phyloP scores from a whole-genome alignment of 2,329 filamentous ascomycete species.

The Davidsoniella virescens region DNA sequence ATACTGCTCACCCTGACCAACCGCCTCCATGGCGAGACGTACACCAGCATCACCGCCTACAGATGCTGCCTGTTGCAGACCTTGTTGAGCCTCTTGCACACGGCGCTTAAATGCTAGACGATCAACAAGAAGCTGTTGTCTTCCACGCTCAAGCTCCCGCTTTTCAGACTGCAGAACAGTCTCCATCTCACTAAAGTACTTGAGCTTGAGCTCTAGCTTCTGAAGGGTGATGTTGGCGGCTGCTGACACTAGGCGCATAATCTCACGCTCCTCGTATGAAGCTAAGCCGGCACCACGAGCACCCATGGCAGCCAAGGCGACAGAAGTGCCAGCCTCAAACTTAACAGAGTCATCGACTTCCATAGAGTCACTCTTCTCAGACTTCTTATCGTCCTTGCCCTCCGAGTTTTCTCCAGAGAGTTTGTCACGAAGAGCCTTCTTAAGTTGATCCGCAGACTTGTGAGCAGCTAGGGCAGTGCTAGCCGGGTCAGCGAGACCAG shows the following conservation, averaged over 20 bases:
- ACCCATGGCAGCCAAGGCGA: constrained; percentile 73
- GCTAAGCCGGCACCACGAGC: constrained; percentile 76
- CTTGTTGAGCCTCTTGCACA: constrained; percentile 66
- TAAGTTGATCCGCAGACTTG: constrained; percentile 74
- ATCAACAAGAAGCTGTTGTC: constrained; percentile 88
- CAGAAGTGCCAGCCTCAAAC: constrained; percentile 42
- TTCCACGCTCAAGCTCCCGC: constrained; percentile 76
- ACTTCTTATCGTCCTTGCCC: constrained; percentile 35
- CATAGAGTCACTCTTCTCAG: constrained; percentile 34
- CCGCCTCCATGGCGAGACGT: constrained; percentile 30
- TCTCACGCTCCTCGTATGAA: constrained; percentile 91
- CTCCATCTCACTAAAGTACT: constrained; percentile 95
- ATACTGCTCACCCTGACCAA: constrained; percentile 34
- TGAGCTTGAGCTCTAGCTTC: constrained; percentile 88
- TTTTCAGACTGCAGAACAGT: constrained; percentile 80
- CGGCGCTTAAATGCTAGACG: constrained; percentile 78
- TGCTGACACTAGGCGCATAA: constrained; percentile 82
- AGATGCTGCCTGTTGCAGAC: constrained; percentile 39
- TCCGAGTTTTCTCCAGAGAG: constrained; percentile 39
- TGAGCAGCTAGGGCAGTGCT: constrained; percentile 83
- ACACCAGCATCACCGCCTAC: constrained; percentile 34
- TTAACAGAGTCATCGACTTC: constrained; percentile 35
- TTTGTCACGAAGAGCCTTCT: constrained; percentile 60
- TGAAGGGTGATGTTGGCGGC: constrained; percentile 88
- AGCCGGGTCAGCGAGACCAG: constrained; percentile 74